phyloP scores from a whole-genome alignment of 257 asterid genomes.

The Nicotiana benthamiana region DNA sequence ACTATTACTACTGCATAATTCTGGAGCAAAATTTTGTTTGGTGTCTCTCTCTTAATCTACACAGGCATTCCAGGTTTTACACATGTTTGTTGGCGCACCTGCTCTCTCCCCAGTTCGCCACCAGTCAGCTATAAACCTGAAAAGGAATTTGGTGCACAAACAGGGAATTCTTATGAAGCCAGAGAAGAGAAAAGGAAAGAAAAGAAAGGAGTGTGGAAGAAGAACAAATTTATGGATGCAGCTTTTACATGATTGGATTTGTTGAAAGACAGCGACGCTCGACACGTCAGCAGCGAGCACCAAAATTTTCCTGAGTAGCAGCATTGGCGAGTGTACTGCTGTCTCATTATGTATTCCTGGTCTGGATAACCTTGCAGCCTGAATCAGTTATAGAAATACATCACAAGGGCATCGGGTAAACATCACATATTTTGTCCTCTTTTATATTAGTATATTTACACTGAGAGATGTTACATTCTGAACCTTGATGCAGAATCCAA shows the following conservation, averaged over 20 bases:
- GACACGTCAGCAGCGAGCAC: conserved; percentile 89
- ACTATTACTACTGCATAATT: not conserved
- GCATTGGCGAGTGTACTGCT: conserved; percentile 66
- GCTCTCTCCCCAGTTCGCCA: not conserved
- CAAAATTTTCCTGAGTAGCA: conserved; percentile 73
- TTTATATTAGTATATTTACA: not conserved
- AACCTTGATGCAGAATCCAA: conserved; percentile 87
- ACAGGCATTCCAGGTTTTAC: not conserved
- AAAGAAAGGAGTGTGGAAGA: not conserved
- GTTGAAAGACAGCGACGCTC: conserved; percentile 54
- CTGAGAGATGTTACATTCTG: not conserved
- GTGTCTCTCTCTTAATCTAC: not conserved
- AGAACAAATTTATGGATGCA: not conserved
- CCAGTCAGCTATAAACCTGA: not conserved
- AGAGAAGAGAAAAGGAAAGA: not conserved
- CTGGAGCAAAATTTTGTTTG: not conserved
- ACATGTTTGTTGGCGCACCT: not conserved
- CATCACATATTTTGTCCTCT: not conserved
- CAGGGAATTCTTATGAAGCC: not conserved
- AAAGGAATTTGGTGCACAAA: not conserved
- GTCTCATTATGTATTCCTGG: conserved; percentile 65
- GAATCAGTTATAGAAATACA: conserved; percentile 8
- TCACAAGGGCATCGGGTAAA: not conserved
- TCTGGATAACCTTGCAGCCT: conserved; percentile 87
- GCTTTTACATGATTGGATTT: conserved; percentile 68